phyloP scores from a whole-genome alignment of 805 yeast genomes.

The Danielia reshetovae region DNA sequence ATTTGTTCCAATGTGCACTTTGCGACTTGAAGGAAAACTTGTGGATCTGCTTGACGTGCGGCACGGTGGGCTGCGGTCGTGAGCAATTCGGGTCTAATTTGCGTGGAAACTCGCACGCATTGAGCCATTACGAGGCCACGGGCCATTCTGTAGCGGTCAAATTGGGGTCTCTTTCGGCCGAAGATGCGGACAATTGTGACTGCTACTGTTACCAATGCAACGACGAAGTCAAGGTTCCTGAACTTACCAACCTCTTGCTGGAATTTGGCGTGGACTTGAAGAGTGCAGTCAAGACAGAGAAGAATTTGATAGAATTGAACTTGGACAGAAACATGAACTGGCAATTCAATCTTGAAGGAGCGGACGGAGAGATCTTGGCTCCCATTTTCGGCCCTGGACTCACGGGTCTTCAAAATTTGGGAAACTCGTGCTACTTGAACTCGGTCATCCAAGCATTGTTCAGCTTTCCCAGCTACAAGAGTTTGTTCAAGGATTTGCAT shows the following conservation, averaged over 20 bases:
- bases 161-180: slow-evolving; percentile 79
- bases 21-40: slow-evolving; percentile 73
- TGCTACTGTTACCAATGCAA: slow-evolving; percentile 85
- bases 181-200: slow-evolving; percentile 59
- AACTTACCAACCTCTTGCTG: slow-evolving; percentile 42
- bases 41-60: slow-evolving; percentile 93
- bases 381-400: slow-evolving; percentile 73
- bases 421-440: slow-evolving; percentile 88
- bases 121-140: slow-evolving; percentile 56
- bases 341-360: slow-evolving; percentile 81
- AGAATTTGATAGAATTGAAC: slow-evolving; percentile 82
- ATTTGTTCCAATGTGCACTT: slow-evolving; percentile 44
- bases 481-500: slow-evolving; percentile 34
- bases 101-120: slow-evolving; percentile 92
- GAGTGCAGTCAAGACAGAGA: slow-evolving; percentile 68
- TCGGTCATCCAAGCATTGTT: slow-evolving; percentile 75
- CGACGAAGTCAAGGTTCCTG: slow-evolving; percentile 81
- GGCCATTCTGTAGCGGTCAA: slow-evolving; percentile 85
- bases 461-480: slow-evolving; percentile 34
- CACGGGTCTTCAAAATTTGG: slow-evolving; percentile 85
- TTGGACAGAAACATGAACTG: slow-evolving; percentile 89
- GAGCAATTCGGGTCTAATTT: slow-evolving; percentile 84
- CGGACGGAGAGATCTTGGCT: slow-evolving; percentile 58
- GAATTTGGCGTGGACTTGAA: slow-evolving; percentile 66
- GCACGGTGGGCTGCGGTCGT: slow-evolving; percentile 91